These are phyloP conservation scores for Eimeria praecox DNA, from an alignment of 169 alveolate genomes.

Conservation along the genomic window DNA sequence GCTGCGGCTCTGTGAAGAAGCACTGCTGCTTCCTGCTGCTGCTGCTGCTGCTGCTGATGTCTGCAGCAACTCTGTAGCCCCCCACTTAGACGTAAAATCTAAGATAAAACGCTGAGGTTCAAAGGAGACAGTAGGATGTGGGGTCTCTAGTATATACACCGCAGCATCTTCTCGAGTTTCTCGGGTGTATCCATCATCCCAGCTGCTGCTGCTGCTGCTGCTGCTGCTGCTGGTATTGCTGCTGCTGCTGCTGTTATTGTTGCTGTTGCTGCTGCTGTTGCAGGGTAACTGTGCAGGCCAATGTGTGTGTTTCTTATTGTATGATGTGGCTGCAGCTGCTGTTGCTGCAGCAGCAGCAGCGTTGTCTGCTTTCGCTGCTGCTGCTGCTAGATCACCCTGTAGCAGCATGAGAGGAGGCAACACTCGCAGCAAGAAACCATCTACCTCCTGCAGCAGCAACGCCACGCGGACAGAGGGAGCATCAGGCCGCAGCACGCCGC, in stretches of 20 bases:
- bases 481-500: slow-evolving; percentile 26
- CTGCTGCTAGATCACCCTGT: slow-evolving; percentile 43
- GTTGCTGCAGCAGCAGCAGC: slow-evolving; percentile 33
- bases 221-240: slow-evolving; percentile 18
- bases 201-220: background rate
- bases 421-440: slow-evolving; percentile 46
- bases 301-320: too few relatives aligned
- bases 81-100: slow-evolving; percentile 20
- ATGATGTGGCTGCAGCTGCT: background rate
- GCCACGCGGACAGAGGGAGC: slow-evolving; percentile 32
- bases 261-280: slow-evolving; percentile 14
- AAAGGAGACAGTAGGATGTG: slow-evolving; percentile 63
- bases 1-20: slow-evolving; percentile 26
- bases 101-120: slow-evolving; percentile 40
- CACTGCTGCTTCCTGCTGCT: background rate
- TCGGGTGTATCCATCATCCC: background rate
- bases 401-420: slow-evolving; percentile 50
- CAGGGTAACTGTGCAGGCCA: background rate
- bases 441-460: slow-evolving; percentile 62
- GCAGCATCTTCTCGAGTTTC: slow-evolving; percentile 33
- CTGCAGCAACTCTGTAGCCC: slow-evolving; percentile 3
- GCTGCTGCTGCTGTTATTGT: background rate
- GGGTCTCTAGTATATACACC: slow-evolving; percentile 56
- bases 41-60: slow-evolving; percentile 1
- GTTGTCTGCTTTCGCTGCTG: slow-evolving; percentile 3